A percentile compares a stretch with the other conserved stretches of the same genome.
Evolutionary conservation across 73 alveolate species (phyloP).

Genomic region (Paramecium biaurelia): DNA sequence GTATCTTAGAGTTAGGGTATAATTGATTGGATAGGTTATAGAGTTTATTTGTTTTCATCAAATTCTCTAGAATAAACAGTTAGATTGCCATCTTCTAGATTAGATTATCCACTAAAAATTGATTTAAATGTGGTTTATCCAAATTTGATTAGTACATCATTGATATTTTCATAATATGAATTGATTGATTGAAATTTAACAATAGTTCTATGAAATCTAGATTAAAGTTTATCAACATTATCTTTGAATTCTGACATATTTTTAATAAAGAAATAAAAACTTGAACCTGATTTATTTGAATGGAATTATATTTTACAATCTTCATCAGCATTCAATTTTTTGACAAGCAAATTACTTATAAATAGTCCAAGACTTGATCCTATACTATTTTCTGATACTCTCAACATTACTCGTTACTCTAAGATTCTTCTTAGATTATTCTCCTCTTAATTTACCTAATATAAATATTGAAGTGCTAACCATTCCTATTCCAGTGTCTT

Average conservation of each 20-base stretch:
- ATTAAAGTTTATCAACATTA: neutral
- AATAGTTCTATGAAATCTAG: neutral
- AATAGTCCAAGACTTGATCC: slow-evolving; percentile 21
- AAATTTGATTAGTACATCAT: neutral
- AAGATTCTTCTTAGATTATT: neutral
- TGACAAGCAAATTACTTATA: neutral
- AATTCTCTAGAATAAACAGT: neutral
- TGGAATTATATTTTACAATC: neutral
- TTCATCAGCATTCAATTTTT: slow-evolving; percentile 16
- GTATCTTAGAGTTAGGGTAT: slow-evolving; percentile 3
- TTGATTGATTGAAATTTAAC: neutral
- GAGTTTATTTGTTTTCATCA: neutral
- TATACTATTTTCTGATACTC: neutral
- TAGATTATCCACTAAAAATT: neutral
- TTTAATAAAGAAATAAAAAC: neutral
- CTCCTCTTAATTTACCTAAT: neutral
- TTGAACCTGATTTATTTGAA: neutral
- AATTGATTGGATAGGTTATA: neutral
- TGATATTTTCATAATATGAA: neutral
- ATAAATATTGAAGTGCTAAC: neutral
- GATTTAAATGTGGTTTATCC: neutral
- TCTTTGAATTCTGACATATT: neutral
- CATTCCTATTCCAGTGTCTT: slow-evolving; percentile 43
- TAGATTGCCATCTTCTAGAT: neutral
- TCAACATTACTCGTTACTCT: neutral